Percentiles rank a stretch among this genome's conserved stretches.
phyloP scores from a whole-genome alignment of 495 filamentous ascomycete genomes.

The Hypoxylon rickii region DNA sequence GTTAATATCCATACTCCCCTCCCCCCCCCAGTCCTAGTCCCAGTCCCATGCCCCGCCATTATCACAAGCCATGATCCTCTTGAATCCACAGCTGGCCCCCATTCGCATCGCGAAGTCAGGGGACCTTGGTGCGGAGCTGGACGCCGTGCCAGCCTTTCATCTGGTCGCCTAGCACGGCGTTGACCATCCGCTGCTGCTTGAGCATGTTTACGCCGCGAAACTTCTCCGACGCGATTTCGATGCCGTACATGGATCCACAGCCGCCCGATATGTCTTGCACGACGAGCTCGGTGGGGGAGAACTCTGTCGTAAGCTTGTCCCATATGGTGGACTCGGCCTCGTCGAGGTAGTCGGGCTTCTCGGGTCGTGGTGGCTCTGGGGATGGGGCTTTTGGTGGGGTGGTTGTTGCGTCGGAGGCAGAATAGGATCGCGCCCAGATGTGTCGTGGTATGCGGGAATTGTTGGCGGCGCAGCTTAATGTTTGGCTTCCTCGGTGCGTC shows the following conservation, averaged over 20 bases:
- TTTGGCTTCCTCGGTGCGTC: slow-evolving; percentile 2
- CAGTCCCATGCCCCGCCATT: too few species aligned
- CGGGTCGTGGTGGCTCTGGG: slow-evolving; percentile 21
- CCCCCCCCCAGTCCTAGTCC: too few species aligned
- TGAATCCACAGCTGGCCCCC: neutral
- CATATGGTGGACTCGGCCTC: slow-evolving; percentile 52
- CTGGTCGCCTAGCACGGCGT: slow-evolving; percentile 67
- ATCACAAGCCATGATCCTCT: neutral
- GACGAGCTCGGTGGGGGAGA: slow-evolving; percentile 51
- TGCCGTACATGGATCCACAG: slow-evolving; percentile 78
- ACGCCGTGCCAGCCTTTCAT: slow-evolving; percentile 78
- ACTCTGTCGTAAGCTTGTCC: slow-evolving; percentile 48
- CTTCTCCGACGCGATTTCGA: slow-evolving; percentile 67
- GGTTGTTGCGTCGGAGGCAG: slow-evolving; percentile 19
- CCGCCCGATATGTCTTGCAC: slow-evolving; percentile 81
- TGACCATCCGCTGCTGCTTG: slow-evolving; percentile 75
- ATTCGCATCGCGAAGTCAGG: slow-evolving; percentile 10
- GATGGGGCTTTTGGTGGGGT: slow-evolving; percentile 3
- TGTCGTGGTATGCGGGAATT: neutral
- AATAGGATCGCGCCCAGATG: slow-evolving; percentile 7
- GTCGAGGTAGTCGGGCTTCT: slow-evolving; percentile 48
- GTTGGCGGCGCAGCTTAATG: neutral
- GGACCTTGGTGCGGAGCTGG: slow-evolving; percentile 66
- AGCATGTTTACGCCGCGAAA: slow-evolving; percentile 70
- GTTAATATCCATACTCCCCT: too few species aligned